Percentiles rank a stretch among this genome's conserved stretches.
phyloP scores from a whole-genome alignment of 2,329 filamentous ascomycete genomes.

The Cytospora piceicola region DNA sequence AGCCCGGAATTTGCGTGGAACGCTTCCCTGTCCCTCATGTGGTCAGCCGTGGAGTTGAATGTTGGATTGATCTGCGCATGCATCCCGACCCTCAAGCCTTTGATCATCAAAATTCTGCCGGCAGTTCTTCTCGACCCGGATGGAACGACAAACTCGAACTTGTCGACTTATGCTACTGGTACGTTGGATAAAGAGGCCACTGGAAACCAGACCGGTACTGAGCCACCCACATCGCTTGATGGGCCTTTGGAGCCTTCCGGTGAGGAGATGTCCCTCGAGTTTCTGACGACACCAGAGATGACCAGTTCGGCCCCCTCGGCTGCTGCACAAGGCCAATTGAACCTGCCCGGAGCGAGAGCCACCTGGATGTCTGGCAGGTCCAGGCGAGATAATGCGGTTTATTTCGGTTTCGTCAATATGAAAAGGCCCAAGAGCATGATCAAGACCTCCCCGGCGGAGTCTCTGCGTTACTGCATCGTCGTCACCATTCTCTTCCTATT shows the following conservation, averaged over 20 bases:
- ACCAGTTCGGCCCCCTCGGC: constrained; percentile 10
- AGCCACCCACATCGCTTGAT: constrained; percentile 11
- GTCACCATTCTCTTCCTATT: constrained; percentile 84
- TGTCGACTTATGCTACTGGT: constrained; percentile 38
- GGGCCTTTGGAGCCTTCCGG: neutral
- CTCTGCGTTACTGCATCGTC: constrained; percentile 71
- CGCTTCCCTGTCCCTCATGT: constrained; percentile 85
- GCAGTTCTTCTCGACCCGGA: constrained; percentile 58
- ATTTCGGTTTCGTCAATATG: constrained; percentile 80
- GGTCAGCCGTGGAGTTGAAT: constrained; percentile 91
- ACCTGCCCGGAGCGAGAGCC: constrained; percentile 9
- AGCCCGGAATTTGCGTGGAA: constrained; percentile 68
- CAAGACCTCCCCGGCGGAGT: constrained; percentile 64
- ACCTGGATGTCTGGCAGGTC: constrained; percentile 36
- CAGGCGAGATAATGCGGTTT: constrained; percentile 53
- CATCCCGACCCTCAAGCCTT: constrained; percentile 87
- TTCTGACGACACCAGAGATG: constrained; percentile 50
- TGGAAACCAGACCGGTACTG: constrained; percentile 10
- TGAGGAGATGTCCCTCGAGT: constrained; percentile 46
- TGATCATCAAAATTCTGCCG: constrained; percentile 70
- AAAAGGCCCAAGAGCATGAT: constrained; percentile 71
- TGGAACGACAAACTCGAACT: constrained; percentile 42
- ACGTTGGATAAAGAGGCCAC: constrained; percentile 18
- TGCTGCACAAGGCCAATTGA: neutral
- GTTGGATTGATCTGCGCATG: constrained; percentile 88